phyloP scores from a whole-genome alignment of 345 rosid species.

The Arabis hirsuta region DNA sequence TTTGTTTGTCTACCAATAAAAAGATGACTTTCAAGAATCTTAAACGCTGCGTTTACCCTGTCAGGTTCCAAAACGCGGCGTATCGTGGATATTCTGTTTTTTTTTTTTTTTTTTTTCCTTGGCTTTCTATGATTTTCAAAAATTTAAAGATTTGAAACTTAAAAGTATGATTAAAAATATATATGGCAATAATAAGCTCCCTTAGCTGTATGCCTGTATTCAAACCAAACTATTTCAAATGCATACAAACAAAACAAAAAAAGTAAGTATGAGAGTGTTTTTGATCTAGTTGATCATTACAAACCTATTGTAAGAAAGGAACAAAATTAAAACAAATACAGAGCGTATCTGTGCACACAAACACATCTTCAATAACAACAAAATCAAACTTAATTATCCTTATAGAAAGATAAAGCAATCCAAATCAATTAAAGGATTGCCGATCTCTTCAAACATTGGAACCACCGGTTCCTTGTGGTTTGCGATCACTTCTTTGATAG shows the following conservation, averaged over 20 bases:
- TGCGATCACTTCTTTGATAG: slow-evolving; percentile 47
- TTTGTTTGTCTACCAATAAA: slow-evolving; percentile 28
- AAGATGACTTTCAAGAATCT: neutral
- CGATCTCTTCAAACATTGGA: slow-evolving; percentile 56
- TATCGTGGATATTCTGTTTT: neutral
- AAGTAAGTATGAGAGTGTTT: slow-evolving; percentile 21
- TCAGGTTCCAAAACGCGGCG: slow-evolving; percentile 12
- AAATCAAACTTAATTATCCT: neutral
- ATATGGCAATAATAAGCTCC: slow-evolving; percentile 11
- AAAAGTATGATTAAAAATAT: neutral
- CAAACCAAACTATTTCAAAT: slow-evolving; percentile 34
- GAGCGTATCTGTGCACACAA: slow-evolving; percentile 35
- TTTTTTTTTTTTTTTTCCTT: neutral
- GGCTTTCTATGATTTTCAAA: neutral
- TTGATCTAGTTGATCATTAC: slow-evolving; percentile 43
- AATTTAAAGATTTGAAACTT: slow-evolving; percentile 13
- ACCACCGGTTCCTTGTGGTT: slow-evolving; percentile 40
- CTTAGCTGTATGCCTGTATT: slow-evolving; percentile 34
- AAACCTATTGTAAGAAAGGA: neutral
- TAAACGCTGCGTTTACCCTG: slow-evolving; percentile 35
- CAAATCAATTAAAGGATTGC: slow-evolving; percentile 80
- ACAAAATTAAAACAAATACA: slow-evolving; percentile 11
- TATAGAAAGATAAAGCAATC: slow-evolving; percentile 93
- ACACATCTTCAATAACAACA: neutral
- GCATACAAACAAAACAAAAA: slow-evolving; percentile 15